phyloP scores from a whole-genome alignment of 2,329 filamentous ascomycete genomes.

The Xylaria sp. region DNA sequence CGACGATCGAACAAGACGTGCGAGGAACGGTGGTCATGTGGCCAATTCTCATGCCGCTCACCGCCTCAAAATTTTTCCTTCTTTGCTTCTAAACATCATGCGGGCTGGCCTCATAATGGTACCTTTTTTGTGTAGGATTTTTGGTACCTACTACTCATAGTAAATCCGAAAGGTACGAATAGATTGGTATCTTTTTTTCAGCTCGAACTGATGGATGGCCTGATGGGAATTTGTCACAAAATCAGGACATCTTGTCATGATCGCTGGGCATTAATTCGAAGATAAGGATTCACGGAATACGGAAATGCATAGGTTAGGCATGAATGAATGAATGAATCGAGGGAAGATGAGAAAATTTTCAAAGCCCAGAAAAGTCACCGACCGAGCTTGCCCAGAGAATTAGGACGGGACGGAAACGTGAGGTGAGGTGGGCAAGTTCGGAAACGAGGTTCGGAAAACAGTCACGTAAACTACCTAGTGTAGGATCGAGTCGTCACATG shows the following conservation, averaged over 20 bases:
- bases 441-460: not conserved
- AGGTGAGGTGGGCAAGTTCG: too few species aligned
- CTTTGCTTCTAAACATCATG: not conserved
- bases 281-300: too few species aligned
- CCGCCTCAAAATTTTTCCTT: not conserved
- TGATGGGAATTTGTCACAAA: not conserved
- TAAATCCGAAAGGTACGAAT: too few species aligned
- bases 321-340: too few species aligned
- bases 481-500: not conserved
- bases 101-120: not conserved
- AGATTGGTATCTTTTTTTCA: not conserved
- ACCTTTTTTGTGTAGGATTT: not conserved
- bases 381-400: too few species aligned
- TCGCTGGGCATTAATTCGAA: too few species aligned
- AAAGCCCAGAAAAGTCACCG: too few species aligned
- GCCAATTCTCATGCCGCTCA: not conserved
- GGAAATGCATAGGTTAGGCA: too few species aligned
- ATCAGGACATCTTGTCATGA: too few species aligned
- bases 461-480: not conserved
- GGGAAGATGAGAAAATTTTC: too few species aligned
- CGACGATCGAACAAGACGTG: not conserved
- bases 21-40: not conserved
- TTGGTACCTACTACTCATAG: too few species aligned
- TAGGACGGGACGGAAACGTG: too few species aligned
- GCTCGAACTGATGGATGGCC: not conserved